A percentile compares a stretch with the other conserved stretches of the same genome.
Conservation (phyloP, 1,284 basidiomycete species). For the Coniophora puteana region DNA sequence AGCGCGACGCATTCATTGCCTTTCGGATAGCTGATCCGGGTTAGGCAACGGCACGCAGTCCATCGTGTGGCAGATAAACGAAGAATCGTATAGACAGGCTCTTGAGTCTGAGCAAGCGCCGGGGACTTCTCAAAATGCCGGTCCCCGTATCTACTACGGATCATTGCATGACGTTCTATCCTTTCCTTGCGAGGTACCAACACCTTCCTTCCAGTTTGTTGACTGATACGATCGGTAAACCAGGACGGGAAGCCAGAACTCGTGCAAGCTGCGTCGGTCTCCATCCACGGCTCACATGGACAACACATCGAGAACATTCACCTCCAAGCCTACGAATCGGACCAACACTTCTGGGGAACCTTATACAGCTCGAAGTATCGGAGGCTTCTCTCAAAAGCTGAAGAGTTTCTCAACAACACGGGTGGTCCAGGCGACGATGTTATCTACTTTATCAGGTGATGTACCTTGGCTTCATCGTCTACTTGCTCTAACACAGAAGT, state of each 20-base stretch:
- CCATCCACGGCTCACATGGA: conserved; percentile 79
- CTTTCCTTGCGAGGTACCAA: conserved; percentile 84
- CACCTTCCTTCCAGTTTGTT: not conserved
- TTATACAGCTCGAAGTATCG: conserved; percentile 72
- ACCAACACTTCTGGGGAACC: conserved; percentile 74
- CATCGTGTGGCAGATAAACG: conserved; percentile 89
- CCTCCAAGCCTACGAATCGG: conserved; percentile 70
- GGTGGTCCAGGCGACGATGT: conserved; percentile 66
- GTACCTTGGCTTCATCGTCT: conserved; percentile 13
- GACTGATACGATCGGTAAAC: not conserved
- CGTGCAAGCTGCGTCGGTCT: conserved; percentile 83
- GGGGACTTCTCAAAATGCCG: conserved; percentile 26
- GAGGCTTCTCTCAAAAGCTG: conserved; percentile 70
- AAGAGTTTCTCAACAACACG: conserved; percentile 69
- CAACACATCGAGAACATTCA: conserved; percentile 94
- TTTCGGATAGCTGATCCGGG: conserved; percentile 2
- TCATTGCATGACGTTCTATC: conserved; percentile 90
- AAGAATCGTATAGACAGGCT: conserved; percentile 71
- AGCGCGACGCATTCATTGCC: conserved; percentile 9
- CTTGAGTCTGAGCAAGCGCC: conserved; percentile 43
- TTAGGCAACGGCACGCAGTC: conserved; percentile 92
- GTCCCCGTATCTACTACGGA: conserved; percentile 81
- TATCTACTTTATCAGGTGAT: conserved; percentile 85
- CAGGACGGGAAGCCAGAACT: conserved; percentile 79
- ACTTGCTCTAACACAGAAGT: conserved; percentile 24